phyloP scores from a whole-genome alignment of 2,329 filamentous ascomycete species.

The Scedosporium dehoogii region DNA sequence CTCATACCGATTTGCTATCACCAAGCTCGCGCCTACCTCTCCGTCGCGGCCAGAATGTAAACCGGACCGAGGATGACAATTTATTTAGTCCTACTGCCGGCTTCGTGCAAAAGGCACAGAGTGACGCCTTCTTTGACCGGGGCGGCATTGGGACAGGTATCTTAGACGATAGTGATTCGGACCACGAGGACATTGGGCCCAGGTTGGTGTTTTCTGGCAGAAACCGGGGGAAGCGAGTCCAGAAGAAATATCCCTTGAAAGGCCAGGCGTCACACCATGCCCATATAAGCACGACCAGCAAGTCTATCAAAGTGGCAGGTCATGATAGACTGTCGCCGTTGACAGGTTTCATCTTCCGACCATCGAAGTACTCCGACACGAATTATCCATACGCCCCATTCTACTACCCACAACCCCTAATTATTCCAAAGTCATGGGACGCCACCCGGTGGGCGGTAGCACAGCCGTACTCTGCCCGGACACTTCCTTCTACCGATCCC shows the following conservation, averaged over 20 bases:
- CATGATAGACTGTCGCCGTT: neutral
- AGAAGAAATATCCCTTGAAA: neutral
- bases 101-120: neutral
- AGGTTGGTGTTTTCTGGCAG: conserved; percentile 42
- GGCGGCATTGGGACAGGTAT: conserved; percentile 80
- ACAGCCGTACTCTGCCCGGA: neutral
- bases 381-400: neutral
- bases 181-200: conserved; percentile 88
- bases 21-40: conserved; percentile 29
- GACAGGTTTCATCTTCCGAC: neutral
- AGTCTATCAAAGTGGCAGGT: neutral
- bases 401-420: neutral
- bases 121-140: neutral
- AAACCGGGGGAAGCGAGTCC: neutral
- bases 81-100: neutral
- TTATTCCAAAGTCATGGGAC: neutral
- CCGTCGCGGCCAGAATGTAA: neutral
- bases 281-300: neutral
- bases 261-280: neutral
- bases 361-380: neutral
- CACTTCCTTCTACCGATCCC: neutral
- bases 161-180: conserved; percentile 85
- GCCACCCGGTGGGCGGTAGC: neutral
- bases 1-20: neutral
- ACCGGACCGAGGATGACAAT: neutral